These are phyloP conservation scores for Epichloe sp. DNA, from an alignment of 2,329 filamentous ascomycete species.

Conservation along the genomic window DNA sequence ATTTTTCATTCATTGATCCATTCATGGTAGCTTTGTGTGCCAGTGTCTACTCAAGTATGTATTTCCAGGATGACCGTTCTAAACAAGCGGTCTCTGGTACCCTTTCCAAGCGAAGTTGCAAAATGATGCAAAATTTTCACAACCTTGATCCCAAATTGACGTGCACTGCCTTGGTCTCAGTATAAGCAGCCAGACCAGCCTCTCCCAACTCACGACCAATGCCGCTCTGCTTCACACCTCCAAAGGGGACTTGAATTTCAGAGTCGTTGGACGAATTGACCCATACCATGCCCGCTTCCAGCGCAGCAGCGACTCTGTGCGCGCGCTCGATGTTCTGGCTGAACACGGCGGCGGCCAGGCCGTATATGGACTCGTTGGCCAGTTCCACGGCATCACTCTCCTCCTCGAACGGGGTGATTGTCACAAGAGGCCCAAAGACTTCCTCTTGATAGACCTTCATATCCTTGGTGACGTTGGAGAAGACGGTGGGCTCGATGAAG, in stretches of 20 bases:
- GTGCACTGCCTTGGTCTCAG: constrained; percentile 27
- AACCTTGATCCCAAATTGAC: constrained; percentile 19
- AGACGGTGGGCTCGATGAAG: constrained; percentile 33
- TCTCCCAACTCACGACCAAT: constrained; percentile 33
- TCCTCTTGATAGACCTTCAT: constrained; percentile 35
- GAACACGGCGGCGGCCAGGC: constrained; percentile 49
- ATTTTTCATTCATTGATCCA: neutral
- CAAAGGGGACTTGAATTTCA: constrained; percentile 31
- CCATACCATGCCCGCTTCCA: constrained; percentile 48
- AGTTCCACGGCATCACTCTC: constrained; percentile 28
- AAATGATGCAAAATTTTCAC: constrained; percentile 8
- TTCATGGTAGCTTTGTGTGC: neutral
- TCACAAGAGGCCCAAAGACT: constrained; percentile 32
- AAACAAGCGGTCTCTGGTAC: too few relatives aligned
- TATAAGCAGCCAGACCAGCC: constrained; percentile 30
- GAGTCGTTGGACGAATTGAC: constrained; percentile 35
- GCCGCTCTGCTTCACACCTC: constrained; percentile 35
- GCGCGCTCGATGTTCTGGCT: constrained; percentile 41
- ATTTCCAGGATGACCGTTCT: too few relatives aligned
- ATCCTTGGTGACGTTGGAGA: constrained; percentile 25
- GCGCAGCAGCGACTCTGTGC: constrained; percentile 36
- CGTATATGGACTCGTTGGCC: constrained; percentile 43
- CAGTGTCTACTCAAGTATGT: too few relatives aligned
- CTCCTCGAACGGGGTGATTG: constrained; percentile 27
- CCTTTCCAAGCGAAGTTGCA: too few relatives aligned